Conservation (phyloP, 768 basidiomycete species). For the Cystofilobasidium ferigula region DNA sequence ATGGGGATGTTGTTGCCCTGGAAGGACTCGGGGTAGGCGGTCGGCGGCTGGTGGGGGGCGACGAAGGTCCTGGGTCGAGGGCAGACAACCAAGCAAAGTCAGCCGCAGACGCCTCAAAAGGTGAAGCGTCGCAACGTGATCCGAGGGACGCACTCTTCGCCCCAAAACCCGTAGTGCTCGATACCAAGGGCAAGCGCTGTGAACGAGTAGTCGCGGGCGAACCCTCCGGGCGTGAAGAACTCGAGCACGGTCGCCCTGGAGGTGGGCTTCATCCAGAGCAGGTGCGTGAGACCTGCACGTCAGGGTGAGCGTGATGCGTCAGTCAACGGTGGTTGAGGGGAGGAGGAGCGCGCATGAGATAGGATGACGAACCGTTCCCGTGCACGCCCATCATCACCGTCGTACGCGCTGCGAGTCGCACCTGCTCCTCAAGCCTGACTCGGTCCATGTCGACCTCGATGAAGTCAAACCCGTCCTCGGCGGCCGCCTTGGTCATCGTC, state of each 20-base stretch:
- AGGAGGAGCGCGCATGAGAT: background rate
- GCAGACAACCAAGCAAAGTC: no score
- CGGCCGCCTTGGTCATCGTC: slow-evolving; percentile 59
- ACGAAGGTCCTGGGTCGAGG: slow-evolving; percentile 63
- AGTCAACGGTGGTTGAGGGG: background rate
- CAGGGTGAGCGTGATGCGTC: background rate
- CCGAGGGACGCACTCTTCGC: slow-evolving; percentile 45
- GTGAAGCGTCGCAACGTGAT: no score
- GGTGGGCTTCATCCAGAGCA: slow-evolving; percentile 84
- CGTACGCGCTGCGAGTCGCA: slow-evolving; percentile 66
- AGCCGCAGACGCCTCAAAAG: no score
- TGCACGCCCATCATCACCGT: slow-evolving; percentile 51
- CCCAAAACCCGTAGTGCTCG: slow-evolving; percentile 72
- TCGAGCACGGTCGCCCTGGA: slow-evolving; percentile 79
- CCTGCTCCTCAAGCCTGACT: slow-evolving; percentile 58
- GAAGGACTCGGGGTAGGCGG: slow-evolving; percentile 73
- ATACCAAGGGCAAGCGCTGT: slow-evolving; percentile 46
- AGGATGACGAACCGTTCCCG: slow-evolving; percentile 32
- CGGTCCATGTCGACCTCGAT: slow-evolving; percentile 39
- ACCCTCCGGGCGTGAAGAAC: slow-evolving; percentile 75
- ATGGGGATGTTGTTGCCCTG: slow-evolving; percentile 82
- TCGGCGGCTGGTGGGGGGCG: slow-evolving; percentile 56
- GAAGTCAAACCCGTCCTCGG: slow-evolving; percentile 56
- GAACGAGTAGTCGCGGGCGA: slow-evolving; percentile 43
- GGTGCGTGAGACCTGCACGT: slow-evolving; percentile 79